Evolutionary conservation across 1,284 basidiomycete species (phyloP).

Genomic region (Cryptococcus deneoformans): DNA sequence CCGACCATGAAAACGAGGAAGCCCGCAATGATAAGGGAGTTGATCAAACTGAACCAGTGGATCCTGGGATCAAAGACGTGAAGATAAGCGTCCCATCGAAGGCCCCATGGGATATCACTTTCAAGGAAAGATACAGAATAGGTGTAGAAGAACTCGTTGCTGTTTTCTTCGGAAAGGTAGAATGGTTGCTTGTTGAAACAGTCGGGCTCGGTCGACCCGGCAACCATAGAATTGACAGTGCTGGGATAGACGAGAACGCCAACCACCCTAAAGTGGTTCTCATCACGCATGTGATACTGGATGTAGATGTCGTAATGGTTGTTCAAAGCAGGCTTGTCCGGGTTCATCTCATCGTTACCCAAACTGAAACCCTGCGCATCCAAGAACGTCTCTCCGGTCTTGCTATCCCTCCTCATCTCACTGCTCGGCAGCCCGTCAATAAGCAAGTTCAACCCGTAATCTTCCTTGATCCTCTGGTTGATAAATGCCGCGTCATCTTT

Average conservation of each 20-base stretch:
- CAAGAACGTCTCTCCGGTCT: constrained; percentile 78
- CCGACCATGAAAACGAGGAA: constrained; percentile 91
- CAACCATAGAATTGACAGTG: constrained; percentile 45
- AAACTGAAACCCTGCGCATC: constrained; percentile 63
- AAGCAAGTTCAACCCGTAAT: constrained; percentile 94
- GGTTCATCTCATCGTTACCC: constrained; percentile 38
- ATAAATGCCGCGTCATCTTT: constrained; percentile 79
- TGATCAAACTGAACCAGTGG: constrained; percentile 84
- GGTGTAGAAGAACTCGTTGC: constrained; percentile 78
- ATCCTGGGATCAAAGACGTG: constrained; percentile 59
- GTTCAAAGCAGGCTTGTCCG: constrained; percentile 68
- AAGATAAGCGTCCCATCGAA: constrained; percentile 92
- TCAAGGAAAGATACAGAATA: constrained; percentile 87
- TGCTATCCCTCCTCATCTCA: constrained; percentile 78
- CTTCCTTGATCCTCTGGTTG: constrained; percentile 85
- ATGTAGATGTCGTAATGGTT: constrained; percentile 68
- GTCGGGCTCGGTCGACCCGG: constrained; percentile 29
- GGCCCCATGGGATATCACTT: constrained; percentile 80
- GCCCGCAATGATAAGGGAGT: constrained; percentile 84
- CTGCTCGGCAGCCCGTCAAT: constrained; percentile 92
- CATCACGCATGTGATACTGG: constrained; percentile 77
- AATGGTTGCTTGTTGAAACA: constrained; percentile 52
- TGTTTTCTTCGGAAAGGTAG: constrained; percentile 60
- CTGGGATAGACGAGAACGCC: constrained; percentile 88
- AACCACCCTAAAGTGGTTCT: constrained; percentile 73